phyloP scores from a whole-genome alignment of 148 eudicot species.

The Fagopyrum esculentum region DNA sequence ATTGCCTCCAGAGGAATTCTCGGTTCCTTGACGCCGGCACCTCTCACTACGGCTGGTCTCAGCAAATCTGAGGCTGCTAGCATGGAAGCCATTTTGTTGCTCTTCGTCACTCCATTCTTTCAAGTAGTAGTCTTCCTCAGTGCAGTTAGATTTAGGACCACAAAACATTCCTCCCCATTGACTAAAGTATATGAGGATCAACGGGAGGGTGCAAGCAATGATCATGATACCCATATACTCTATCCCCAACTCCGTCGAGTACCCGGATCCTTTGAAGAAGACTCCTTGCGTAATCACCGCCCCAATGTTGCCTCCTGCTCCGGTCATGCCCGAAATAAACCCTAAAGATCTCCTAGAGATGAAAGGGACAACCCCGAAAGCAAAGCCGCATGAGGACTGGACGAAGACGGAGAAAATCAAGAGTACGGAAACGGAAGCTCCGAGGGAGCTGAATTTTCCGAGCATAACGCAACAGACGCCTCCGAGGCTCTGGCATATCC shows the following conservation, averaged over 20 bases:
- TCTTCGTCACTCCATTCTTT: conserved; percentile 24
- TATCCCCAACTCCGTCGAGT: conserved; percentile 21
- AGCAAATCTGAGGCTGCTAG: background rate
- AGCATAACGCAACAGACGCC: background rate
- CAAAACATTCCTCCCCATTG: conserved; percentile 7
- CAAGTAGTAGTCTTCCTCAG: conserved; percentile 27
- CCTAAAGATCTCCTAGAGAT: conserved; percentile 29
- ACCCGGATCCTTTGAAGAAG: conserved; percentile 23
- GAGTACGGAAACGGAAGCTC: conserved; percentile 14
- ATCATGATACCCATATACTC: conserved; percentile 33
- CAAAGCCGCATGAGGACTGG: conserved; percentile 33
- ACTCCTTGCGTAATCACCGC: conserved; percentile 27
- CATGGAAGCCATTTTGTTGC: background rate
- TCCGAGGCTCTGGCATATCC: conserved; percentile 9
- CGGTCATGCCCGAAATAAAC: conserved; percentile 30
- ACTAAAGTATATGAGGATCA: conserved; percentile 23
- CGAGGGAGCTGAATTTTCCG: background rate
- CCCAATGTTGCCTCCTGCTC: conserved; percentile 32
- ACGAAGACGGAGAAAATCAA: conserved; percentile 31
- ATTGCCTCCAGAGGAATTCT: no score
- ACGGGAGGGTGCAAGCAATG: conserved; percentile 25
- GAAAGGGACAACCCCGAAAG: conserved; percentile 33
- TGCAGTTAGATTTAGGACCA: background rate
- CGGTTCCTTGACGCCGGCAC: background rate
- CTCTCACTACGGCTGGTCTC: conserved; percentile 11